Evolutionary conservation across 2,329 filamentous ascomycete genomes (phyloP).

Genomic region (Alternaria triticimaculans): DNA sequence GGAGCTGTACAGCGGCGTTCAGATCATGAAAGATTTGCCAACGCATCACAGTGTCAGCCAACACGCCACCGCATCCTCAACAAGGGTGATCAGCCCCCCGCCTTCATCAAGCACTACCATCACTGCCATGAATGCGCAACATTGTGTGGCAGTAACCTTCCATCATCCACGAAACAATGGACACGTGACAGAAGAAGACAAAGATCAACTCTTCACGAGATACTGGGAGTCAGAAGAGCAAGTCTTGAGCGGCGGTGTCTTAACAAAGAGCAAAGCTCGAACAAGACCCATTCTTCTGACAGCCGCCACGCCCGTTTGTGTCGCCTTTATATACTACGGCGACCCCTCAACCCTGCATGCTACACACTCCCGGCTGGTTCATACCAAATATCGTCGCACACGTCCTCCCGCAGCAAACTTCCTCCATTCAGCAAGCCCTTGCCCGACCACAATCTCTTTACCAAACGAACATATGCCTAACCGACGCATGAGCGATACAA

Average conservation of each 20-base stretch:
- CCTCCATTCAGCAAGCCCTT: background rate
- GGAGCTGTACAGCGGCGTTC: slow-evolving; percentile 4
- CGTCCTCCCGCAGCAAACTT: slow-evolving; percentile 19
- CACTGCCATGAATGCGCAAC: slow-evolving; percentile 5
- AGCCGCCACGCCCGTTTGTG: slow-evolving; percentile 37
- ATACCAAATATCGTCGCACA: slow-evolving; percentile 1
- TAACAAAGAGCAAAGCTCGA: slow-evolving; percentile 40
- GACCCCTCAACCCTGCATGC: slow-evolving; percentile 14
- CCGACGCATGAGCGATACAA: slow-evolving; percentile 16
- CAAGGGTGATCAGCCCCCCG: background rate
- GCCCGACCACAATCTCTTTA: background rate
- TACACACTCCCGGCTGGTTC: slow-evolving; percentile 13
- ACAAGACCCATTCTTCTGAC: slow-evolving; percentile 26
- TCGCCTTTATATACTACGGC: slow-evolving; percentile 32
- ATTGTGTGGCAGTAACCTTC: slow-evolving; percentile 20
- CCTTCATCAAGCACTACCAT: background rate
- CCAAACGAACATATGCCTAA: slow-evolving; percentile 7
- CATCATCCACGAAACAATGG: slow-evolving; percentile 20
- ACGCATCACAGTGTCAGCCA: slow-evolving; percentile 15
- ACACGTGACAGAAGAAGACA: slow-evolving; percentile 28
- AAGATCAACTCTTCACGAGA: slow-evolving; percentile 28
- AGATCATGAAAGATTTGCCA: slow-evolving; percentile 16
- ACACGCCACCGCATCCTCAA: slow-evolving; percentile 5
- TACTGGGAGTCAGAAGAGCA: slow-evolving; percentile 11
- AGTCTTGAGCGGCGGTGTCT: slow-evolving; percentile 19